A percentile compares a stretch with the other conserved stretches of the same genome.
These are phyloP conservation scores for Nemophila menziesii DNA, from an alignment of 257 asterid species.

Conservation along the genomic window DNA sequence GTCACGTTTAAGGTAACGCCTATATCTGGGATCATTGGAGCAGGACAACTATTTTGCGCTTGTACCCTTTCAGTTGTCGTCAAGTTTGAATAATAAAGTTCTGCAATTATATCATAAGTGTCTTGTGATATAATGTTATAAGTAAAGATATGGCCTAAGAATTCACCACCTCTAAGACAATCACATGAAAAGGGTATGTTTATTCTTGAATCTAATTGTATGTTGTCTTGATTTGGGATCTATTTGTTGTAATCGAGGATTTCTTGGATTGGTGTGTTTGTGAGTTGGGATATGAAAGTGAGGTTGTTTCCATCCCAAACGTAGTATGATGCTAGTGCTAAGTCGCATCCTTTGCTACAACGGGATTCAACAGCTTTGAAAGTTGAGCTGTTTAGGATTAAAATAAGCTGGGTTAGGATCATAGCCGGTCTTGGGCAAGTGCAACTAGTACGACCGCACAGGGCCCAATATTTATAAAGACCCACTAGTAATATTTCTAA, in stretches of 20 bases:
- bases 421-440: too few relatives aligned
- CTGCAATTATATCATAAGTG: slow-evolving; percentile 28
- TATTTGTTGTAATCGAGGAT: slow-evolving; percentile 33
- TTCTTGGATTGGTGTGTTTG: slow-evolving; percentile 2
- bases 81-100: slow-evolving; percentile 40
- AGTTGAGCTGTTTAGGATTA: slow-evolving; percentile 4
- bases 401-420: too few relatives aligned
- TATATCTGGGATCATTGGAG: slow-evolving; percentile 32
- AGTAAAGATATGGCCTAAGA: slow-evolving; percentile 42
- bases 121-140: slow-evolving; percentile 22
- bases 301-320: slow-evolving; percentile 22
- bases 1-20: slow-evolving; percentile 38
- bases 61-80: slow-evolving; percentile 30
- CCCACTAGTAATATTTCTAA: too few relatives aligned
- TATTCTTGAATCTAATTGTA: slow-evolving; percentile 24
- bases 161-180: slow-evolving; percentile 31
- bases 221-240: slow-evolving; percentile 35
- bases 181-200: slow-evolving; percentile 69
- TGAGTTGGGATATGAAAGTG: slow-evolving; percentile 20
- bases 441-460: too few relatives aligned
- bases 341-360: slow-evolving; percentile 53
- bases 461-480: too few relatives aligned
- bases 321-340: slow-evolving; percentile 60
- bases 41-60: slow-evolving; percentile 30
- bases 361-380: slow-evolving; percentile 16